Conservation (phyloP, 345 rosid genomes). For the Stellera chamaejasme region DNA sequence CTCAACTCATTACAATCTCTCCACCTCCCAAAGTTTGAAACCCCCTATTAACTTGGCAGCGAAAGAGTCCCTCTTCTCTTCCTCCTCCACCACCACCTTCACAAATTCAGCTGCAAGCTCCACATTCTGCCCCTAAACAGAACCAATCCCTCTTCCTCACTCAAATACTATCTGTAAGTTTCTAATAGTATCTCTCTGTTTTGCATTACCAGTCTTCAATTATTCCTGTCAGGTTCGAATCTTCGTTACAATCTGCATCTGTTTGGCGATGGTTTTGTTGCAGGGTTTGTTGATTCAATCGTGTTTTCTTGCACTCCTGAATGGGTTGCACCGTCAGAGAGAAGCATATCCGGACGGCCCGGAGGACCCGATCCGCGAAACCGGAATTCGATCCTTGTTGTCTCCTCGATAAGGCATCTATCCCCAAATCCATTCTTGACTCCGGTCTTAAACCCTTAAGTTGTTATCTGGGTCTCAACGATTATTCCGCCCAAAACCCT, state of each 20-base stretch:
- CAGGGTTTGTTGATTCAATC: neutral
- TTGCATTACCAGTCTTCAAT: neutral
- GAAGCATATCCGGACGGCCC: slow-evolving; percentile 45
- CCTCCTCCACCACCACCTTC: neutral
- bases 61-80: neutral
- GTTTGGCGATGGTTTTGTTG: neutral
- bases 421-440: slow-evolving; percentile 43
- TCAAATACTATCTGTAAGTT: neutral
- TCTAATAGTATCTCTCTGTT: neutral
- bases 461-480: slow-evolving; percentile 34
- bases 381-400: slow-evolving; percentile 58
- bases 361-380: slow-evolving; percentile 53
- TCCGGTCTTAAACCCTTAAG: slow-evolving; percentile 54
- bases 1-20: no score
- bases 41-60: no score
- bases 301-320: neutral
- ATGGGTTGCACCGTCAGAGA: slow-evolving; percentile 72
- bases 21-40: no score
- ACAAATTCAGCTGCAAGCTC: neutral
- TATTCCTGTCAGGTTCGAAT: neutral
- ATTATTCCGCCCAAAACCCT: slow-evolving; percentile 31
- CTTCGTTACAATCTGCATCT: slow-evolving; percentile 1
- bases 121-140: neutral
- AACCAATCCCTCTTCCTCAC: neutral
- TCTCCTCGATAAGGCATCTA: slow-evolving; percentile 31